Conservation (phyloP, 2,329 filamentous ascomycete genomes). For the Byssoonygena ceratinophila region DNA sequence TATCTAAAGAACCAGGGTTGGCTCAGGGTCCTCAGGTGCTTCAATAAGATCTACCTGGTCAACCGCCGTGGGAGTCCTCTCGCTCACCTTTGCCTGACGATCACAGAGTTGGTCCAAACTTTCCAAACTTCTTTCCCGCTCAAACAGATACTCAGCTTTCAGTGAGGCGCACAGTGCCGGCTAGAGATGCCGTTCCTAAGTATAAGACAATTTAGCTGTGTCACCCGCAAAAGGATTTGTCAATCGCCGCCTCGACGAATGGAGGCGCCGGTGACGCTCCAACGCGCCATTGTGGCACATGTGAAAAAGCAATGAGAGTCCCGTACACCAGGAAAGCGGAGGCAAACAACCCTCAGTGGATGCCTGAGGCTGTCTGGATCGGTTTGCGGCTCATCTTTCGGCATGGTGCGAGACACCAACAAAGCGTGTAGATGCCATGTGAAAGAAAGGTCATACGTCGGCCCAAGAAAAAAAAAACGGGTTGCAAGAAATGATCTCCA, state of each 20-base stretch:
- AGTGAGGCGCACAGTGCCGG: no score
- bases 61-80: no score
- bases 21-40: background rate
- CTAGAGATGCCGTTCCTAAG: background rate
- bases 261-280: background rate
- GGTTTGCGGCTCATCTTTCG: background rate
- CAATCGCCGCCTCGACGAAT: background rate
- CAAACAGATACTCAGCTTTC: no score
- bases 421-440: background rate
- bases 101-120: no score
- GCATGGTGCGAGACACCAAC: background rate
- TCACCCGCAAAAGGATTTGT: background rate
- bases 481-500: background rate
- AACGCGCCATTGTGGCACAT: conserved; percentile 1
- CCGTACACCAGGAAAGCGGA: background rate
- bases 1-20: background rate
- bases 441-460: background rate
- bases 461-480: background rate
- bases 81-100: no score
- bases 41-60: background rate
- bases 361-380: background rate
- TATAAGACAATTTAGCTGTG: background rate
- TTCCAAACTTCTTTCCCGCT: no score
- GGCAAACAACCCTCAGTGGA: background rate
- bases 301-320: background rate